Conservation (phyloP, 768 basidiomycete species). For the Rossbeevera mucosa region DNA sequence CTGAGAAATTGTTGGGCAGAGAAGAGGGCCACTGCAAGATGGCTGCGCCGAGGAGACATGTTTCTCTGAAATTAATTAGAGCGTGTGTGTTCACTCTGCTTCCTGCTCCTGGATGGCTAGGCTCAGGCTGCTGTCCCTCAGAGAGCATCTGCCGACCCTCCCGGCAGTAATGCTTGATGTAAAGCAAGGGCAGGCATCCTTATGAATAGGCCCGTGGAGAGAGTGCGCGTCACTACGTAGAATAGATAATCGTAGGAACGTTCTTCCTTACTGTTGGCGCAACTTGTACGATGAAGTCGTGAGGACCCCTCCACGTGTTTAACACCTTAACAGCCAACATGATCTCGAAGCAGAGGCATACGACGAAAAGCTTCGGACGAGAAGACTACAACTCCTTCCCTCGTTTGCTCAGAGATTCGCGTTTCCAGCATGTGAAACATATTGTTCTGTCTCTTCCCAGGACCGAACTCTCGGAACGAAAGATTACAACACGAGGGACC, state of each 20-base stretch:
- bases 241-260: constrained; percentile 17
- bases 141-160: constrained; percentile 1
- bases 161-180: background rate
- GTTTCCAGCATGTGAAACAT: constrained; percentile 19
- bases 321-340: constrained; percentile 5
- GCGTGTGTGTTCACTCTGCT: constrained; percentile 17
- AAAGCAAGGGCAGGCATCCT: constrained; percentile 1
- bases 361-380: background rate
- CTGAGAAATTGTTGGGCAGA: constrained; percentile 27
- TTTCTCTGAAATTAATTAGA: constrained; percentile 25
- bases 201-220: background rate
- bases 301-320: constrained; percentile 19
- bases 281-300: constrained; percentile 3
- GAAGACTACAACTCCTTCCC: background rate
- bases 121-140: background rate
- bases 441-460: background rate
- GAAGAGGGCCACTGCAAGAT: constrained; percentile 21
- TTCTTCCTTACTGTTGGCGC: constrained; percentile 10
- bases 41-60: constrained; percentile 24
- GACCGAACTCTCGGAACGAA: constrained; percentile 1
- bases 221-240: constrained; percentile 9
- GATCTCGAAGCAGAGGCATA: constrained; percentile 8
- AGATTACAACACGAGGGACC: constrained; percentile 22
- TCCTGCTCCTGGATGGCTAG: constrained; percentile 4
- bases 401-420: background rate